Percentiles rank a stretch among this genome's conserved stretches.
phyloP scores from a whole-genome alignment of 2,329 filamentous ascomycete genomes.

The Aspergillus sp. region DNA sequence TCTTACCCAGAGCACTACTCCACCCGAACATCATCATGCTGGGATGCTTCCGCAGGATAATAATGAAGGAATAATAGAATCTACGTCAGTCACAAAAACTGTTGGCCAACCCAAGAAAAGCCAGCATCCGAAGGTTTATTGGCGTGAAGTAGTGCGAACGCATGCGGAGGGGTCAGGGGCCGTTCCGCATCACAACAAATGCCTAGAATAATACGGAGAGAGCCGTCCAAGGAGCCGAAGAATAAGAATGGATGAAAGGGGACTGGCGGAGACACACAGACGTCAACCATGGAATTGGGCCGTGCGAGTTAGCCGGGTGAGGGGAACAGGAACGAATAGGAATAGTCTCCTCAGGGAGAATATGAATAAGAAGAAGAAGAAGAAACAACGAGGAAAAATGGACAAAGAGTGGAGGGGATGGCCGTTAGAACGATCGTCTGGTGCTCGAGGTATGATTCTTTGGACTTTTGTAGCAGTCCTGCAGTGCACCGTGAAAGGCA shows the following conservation, averaged over 20 bases:
- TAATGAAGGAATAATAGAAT: too few species aligned
- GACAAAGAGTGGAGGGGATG: too few species aligned
- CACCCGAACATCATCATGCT: constrained; percentile 32
- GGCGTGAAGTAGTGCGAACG: too few species aligned
- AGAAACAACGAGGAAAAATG: not conserved
- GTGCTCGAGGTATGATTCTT: not conserved
- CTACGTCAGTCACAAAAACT: too few species aligned
- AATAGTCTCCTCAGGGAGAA: not conserved
- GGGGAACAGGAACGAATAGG: not conserved
- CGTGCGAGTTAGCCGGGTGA: not conserved
- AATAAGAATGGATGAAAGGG: not conserved
- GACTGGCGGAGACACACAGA: not conserved
- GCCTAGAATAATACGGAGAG: too few species aligned
- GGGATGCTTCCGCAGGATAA: not conserved
- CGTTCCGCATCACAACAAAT: too few species aligned
- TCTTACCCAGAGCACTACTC: constrained; percentile 31
- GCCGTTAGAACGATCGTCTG: not conserved
- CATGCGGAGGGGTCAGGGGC: too few species aligned
- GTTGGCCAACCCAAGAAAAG: not conserved
- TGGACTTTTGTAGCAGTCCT: not conserved
- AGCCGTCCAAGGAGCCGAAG: too few species aligned
- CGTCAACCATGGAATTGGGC: not conserved
- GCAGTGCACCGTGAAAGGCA: too few species aligned
- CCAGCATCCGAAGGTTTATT: not conserved
- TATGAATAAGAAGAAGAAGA: not conserved